These are phyloP conservation scores for Oryza punctata DNA, from an alignment of 176 grass and related monocot genomes.

Conservation along the genomic window DNA sequence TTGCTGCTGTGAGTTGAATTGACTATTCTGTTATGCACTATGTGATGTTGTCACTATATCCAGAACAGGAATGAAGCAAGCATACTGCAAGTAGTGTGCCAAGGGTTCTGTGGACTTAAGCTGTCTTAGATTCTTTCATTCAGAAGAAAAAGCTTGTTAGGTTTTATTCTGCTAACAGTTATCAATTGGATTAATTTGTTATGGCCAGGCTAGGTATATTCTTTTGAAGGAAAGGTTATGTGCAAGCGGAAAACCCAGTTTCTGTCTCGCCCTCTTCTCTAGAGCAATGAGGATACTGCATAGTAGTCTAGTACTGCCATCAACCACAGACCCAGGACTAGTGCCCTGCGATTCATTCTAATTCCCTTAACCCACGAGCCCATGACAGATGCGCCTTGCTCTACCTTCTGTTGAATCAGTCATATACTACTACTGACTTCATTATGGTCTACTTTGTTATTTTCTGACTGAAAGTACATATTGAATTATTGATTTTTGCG, in stretches of 20 bases:
- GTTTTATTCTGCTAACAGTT: background rate
- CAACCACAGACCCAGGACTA: no score
- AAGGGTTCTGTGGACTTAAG: no score
- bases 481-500: background rate
- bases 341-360: no score
- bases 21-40: background rate
- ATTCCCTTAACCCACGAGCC: no score
- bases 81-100: background rate
- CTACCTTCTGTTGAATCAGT: background rate
- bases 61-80: background rate
- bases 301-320: no score
- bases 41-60: background rate
- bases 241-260: no score
- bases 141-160: background rate
- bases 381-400: background rate
- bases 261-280: no score
- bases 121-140: background rate
- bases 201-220: background rate
- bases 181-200: background rate
- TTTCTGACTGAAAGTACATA: background rate
- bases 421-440: background rate
- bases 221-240: no score
- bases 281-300: no score
- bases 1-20: constrained; percentile 13
- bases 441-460: background rate